A percentile compares a stretch with the other conserved stretches of the same genome.
Evolutionary conservation across 345 rosid species (phyloP).

Genomic region (Acer negundo): DNA sequence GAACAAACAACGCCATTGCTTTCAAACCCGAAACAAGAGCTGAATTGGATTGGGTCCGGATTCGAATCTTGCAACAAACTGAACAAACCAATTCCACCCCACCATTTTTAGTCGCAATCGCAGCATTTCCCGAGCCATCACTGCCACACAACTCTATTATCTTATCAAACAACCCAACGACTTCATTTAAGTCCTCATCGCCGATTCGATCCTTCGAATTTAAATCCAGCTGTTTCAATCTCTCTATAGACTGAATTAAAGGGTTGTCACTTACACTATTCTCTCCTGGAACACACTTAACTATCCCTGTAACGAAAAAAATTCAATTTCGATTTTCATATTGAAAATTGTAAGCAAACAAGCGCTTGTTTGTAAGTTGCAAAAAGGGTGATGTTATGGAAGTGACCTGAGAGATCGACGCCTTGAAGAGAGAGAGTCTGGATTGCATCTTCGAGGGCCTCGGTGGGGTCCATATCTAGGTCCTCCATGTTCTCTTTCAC

Average conservation of each 20-base stretch:
- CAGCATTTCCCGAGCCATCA: constrained; percentile 55
- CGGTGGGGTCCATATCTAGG: constrained; percentile 85
- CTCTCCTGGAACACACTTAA: constrained; percentile 76
- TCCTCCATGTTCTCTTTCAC: constrained; percentile 88
- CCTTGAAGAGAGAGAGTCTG: constrained; percentile 81
- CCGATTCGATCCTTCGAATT: constrained; percentile 25
- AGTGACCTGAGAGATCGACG: constrained; percentile 86
- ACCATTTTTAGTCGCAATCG: constrained; percentile 67
- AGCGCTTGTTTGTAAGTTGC: too few species aligned
- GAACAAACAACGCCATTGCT: constrained; percentile 55
- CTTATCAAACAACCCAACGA: constrained; percentile 44
- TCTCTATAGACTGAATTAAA: constrained; percentile 58
- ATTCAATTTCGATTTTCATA: too few species aligned
- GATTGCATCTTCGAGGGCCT: constrained; percentile 89
- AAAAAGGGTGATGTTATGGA: background rate
- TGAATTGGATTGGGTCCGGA: constrained; percentile 12
- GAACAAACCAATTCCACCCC: constrained; percentile 68
- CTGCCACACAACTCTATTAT: constrained; percentile 44
- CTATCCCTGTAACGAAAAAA: constrained; percentile 50
- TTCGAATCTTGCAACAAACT: constrained; percentile 53
- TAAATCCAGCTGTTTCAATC: constrained; percentile 43
- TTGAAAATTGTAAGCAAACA: too few species aligned
- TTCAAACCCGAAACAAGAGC: constrained; percentile 57
- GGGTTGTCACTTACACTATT: constrained; percentile 60
- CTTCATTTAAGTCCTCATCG: constrained; percentile 43